A percentile compares a stretch with the other conserved stretches of the same genome.
phyloP scores from a whole-genome alignment of 371 early-diverging fungal species.

The Chytridium lagenaria region DNA sequence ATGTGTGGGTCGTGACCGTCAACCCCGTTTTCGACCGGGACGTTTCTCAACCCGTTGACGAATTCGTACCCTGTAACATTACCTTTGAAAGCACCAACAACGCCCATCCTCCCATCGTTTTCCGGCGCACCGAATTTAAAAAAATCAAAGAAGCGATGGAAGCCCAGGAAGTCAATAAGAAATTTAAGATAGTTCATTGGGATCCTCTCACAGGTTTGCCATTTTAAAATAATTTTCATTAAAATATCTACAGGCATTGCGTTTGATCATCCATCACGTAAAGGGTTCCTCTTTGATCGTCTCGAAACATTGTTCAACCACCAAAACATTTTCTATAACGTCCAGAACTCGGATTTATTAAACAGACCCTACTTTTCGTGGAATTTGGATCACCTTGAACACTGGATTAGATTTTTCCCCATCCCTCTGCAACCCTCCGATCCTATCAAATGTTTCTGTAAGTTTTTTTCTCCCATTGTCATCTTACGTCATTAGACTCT shows the following conservation, averaged over 20 bases:
- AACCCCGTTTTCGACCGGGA: background rate
- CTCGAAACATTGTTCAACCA: conserved; percentile 45
- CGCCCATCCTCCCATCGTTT: conserved; percentile 19
- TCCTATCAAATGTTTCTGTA: conserved; percentile 35
- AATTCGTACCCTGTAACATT: conserved; percentile 24
- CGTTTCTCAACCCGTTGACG: conserved; percentile 18
- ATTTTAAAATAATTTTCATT: background rate
- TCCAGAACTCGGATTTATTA: conserved; percentile 44
- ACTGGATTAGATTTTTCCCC: conserved; percentile 43
- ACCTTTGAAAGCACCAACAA: background rate
- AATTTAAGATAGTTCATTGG: conserved; percentile 45
- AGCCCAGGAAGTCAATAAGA: conserved; percentile 17
- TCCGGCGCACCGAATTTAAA: conserved; percentile 21
- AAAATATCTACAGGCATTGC: conserved; percentile 10
- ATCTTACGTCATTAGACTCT: conserved; percentile 9
- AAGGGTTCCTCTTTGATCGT: conserved; percentile 39
- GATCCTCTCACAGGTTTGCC: conserved; percentile 43
- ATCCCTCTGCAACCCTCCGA: conserved; percentile 9
- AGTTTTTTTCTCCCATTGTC: conserved; percentile 8
- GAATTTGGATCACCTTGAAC: conserved; percentile 37
- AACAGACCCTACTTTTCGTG: conserved; percentile 40
- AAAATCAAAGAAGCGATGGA: conserved; percentile 13
- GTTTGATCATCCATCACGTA: background rate
- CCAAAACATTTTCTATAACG: conserved; percentile 48
- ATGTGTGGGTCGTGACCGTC: conserved; percentile 53